These are phyloP conservation scores for Paecilomyces sp. DNA, from an alignment of 2,329 filamentous ascomycete genomes.

Conservation along the genomic window DNA sequence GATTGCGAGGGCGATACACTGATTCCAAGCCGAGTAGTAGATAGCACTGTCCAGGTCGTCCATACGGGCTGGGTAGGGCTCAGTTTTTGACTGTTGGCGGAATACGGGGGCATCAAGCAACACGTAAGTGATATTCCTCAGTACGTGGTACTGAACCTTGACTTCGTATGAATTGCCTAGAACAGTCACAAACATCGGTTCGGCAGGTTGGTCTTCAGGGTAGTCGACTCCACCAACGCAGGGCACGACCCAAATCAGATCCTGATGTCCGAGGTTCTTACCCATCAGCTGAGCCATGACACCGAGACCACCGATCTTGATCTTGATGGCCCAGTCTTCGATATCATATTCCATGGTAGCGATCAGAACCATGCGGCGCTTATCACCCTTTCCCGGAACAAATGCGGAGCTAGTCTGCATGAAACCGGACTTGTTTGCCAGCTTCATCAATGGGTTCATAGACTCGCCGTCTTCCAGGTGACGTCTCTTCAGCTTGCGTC, in stretches of 20 bases:
- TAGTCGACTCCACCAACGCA: constrained; percentile 60
- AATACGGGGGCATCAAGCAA: constrained; percentile 62
- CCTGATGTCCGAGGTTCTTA: constrained; percentile 56
- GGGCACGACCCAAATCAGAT: constrained; percentile 59
- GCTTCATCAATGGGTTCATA: constrained; percentile 25
- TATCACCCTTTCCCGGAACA: constrained; percentile 17
- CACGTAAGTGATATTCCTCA: constrained; percentile 62
- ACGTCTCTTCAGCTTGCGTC: constrained; percentile 26
- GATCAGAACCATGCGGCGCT: constrained; percentile 53
- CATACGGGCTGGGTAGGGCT: constrained; percentile 62
- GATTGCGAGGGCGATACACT: constrained; percentile 59
- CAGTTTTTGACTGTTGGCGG: constrained; percentile 54
- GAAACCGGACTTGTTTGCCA: constrained; percentile 29
- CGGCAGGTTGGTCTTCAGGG: constrained; percentile 50
- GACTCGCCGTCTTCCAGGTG: constrained; percentile 17
- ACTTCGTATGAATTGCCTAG: constrained; percentile 55
- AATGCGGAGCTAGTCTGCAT: constrained; percentile 30
- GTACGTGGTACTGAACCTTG: constrained; percentile 55
- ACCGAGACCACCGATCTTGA: constrained; percentile 64
- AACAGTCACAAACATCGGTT: constrained; percentile 57
- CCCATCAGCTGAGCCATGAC: constrained; percentile 66
- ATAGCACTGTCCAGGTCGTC: constrained; percentile 62
- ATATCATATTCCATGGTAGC: constrained; percentile 69
- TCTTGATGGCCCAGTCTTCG: constrained; percentile 62
- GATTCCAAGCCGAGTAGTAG: constrained; percentile 65